These are phyloP conservation scores for Xylariaceae sp. DNA, from an alignment of 2,329 filamentous ascomycete genomes.

Conservation along the genomic window DNA sequence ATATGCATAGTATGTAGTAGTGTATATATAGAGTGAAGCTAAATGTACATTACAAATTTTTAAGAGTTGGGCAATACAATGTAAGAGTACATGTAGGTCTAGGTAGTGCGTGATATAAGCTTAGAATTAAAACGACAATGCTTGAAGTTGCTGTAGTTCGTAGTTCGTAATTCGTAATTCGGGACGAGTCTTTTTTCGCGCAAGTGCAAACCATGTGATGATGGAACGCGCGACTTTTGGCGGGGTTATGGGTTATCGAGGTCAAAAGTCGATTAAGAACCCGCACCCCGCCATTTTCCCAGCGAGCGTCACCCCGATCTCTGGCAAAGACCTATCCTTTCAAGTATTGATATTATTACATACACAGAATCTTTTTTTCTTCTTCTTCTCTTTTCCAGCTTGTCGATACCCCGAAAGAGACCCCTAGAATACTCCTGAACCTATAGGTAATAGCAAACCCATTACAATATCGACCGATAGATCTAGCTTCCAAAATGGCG, in stretches of 20 bases:
- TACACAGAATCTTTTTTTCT: neutral
- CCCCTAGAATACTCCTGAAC: neutral
- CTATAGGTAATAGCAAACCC: neutral
- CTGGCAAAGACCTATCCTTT: neutral
- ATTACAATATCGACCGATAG: neutral
- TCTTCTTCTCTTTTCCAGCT: neutral
- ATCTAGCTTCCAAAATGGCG: slow-evolving; percentile 70
- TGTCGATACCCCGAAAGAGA: neutral
- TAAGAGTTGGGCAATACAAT: no score
- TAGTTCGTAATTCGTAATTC: no score
- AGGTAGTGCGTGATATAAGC: no score
- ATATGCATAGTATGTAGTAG: no score
- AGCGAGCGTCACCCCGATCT: neutral
- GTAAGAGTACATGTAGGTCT: no score
- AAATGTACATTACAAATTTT: no score
- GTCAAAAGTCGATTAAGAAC: neutral
- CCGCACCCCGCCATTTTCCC: slow-evolving; percentile 1
- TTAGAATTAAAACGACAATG: no score
- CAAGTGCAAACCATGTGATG: no score
- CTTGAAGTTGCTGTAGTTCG: no score
- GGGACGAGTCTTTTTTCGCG: neutral
- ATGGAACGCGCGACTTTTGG: slow-evolving; percentile 4
- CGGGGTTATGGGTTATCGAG: slow-evolving; percentile 10
- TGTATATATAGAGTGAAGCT: no score
- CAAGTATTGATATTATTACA: neutral